Base-by-base conservation (phyloP, 1,284 basidiomycete species). In the Farysia itapuensis region DNA sequence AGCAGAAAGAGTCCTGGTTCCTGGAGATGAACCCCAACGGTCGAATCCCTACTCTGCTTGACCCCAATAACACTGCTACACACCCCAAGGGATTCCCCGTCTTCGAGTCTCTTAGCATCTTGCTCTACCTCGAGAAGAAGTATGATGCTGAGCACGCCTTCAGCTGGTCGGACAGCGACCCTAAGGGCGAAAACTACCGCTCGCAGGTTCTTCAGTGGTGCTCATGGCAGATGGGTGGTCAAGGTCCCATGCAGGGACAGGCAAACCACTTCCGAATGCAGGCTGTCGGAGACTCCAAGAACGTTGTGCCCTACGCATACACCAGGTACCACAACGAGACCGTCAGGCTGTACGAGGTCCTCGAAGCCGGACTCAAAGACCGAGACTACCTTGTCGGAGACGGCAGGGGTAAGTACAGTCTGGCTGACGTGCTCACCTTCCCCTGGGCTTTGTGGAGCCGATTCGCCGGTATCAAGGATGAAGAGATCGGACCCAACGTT, bases 1-100 rank as follows among this genome's bases (percentile, higher is more conserved):
- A 54, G 28, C 67, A 68, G 32, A 68, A 70, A 54, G 48, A 64
- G 16, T 45, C 57, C 18, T 70, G 67, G 53, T 64, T 64, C 42
- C 45, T 67, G 26, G 60, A 70, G 42, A 64, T 73, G 59, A 72
- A 72, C 61, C 70, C 70, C 15, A 73, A 73, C 45, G 70, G 70
- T 8, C 37, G 70, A 2, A 72, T 73, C 25, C 70, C 70, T 14
- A 68, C 70, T 4, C 33, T 61, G 12, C 33, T 56, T 7, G 66
- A 69, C 39, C 64, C 58, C 2, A 64, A 66, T 43, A 54, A 56
- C 42, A 56, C 45, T 6, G 46, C 57, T 11, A 51, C 49, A 12
- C 6, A 45, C 5, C 3, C 29, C 1, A 35, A 58, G n/a, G 58
- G 67, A 33, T 57, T 68, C 32, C 19, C 46, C 14, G 63, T 69